A percentile compares a stretch with the other conserved stretches of the same genome.
phyloP scores from a whole-genome alignment of 176 grass and related monocot genomes.

The Ampelocalamus luodianensis region DNA sequence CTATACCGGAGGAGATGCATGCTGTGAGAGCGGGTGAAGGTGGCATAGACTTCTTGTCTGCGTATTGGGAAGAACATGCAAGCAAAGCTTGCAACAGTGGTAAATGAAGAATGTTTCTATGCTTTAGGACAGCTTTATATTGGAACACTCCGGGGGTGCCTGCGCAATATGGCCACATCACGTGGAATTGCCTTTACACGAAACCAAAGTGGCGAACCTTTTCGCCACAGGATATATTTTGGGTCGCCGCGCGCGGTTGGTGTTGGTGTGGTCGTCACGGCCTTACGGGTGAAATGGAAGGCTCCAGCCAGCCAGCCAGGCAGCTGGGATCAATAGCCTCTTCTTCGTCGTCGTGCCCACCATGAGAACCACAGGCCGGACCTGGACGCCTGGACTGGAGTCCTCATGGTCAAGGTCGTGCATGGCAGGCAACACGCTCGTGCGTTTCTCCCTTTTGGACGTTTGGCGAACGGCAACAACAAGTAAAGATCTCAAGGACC shows the following conservation, averaged over 20 bases:
- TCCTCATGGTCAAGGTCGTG: background rate
- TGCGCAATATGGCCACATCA: no score
- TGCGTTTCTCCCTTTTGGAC: background rate
- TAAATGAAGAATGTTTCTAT: no score
- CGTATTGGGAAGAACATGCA: no score
- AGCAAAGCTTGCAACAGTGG: no score
- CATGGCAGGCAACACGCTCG: background rate
- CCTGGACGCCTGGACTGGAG: background rate
- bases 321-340: background rate
- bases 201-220: background rate
- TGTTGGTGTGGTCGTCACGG: background rate
- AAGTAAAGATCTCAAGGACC: background rate
- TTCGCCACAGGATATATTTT: background rate
- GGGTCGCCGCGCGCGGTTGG: background rate
- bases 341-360: background rate
- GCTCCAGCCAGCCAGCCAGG: background rate
- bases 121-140: background rate
- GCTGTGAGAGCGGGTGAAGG: no score
- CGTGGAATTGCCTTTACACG: background rate
- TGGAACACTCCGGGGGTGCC: background rate
- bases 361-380: background rate
- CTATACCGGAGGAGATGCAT: no score
- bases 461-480: background rate
- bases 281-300: constrained; percentile 13
- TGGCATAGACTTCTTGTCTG: no score